These are phyloP conservation scores for Alternaria conjuncta DNA, from an alignment of 2,329 filamentous ascomycete genomes.

Conservation along the genomic window DNA sequence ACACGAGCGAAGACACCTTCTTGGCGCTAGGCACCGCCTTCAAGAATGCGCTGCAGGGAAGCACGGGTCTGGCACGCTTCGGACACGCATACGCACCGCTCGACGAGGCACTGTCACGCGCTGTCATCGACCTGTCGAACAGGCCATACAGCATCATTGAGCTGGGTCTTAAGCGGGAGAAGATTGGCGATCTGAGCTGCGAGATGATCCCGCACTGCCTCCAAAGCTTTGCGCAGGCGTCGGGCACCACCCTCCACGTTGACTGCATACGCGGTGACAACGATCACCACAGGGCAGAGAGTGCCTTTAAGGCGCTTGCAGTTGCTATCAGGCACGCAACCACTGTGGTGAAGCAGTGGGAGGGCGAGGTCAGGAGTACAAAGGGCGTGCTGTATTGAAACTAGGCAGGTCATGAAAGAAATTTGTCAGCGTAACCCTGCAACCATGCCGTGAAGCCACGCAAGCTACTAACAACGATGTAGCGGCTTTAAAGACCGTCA, in stretches of 20 bases:
- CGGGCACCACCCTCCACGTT: constrained; percentile 91
- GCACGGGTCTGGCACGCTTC: constrained; percentile 85
- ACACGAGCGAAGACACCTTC: constrained; percentile 95
- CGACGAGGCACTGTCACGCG: constrained; percentile 91
- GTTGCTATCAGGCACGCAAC: constrained; percentile 83
- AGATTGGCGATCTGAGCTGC: constrained; percentile 83
- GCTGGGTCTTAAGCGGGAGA: constrained; percentile 85
- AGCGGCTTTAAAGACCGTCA: too few relatives aligned
- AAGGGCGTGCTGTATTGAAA: constrained; percentile 78
- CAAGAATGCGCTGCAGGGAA: constrained; percentile 76
- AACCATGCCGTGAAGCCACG: too few relatives aligned
- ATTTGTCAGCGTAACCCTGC: too few relatives aligned
- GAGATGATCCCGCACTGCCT: constrained; percentile 98
- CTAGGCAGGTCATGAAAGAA: too few relatives aligned
- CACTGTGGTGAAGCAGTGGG: constrained; percentile 74
- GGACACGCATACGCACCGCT: constrained; percentile 91
- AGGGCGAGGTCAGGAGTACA: constrained; percentile 93
- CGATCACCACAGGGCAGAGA: constrained; percentile 95
- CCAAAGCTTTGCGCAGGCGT: constrained; percentile 90
- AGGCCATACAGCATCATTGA: constrained; percentile 85
- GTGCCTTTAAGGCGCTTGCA: constrained; percentile 94
- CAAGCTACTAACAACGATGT: too few relatives aligned
- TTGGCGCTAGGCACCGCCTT: constrained; percentile 89
- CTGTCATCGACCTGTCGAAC: constrained; percentile 93
- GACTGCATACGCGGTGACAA: constrained; percentile 90